These are phyloP conservation scores for Botrytis porri DNA, from an alignment of 2,329 filamentous ascomycete species.

Conservation along the genomic window DNA sequence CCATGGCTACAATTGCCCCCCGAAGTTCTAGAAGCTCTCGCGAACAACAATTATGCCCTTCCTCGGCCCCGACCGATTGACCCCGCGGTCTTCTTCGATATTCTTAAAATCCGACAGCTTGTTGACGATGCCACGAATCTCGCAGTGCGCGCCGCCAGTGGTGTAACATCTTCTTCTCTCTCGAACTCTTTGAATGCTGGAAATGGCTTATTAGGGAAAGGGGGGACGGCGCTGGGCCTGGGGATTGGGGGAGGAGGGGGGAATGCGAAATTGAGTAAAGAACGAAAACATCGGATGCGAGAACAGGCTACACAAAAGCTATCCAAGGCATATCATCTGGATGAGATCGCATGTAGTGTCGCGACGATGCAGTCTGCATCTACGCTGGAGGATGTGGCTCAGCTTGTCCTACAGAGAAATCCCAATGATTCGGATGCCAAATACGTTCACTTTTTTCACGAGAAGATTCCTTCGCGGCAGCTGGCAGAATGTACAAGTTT, in stretches of 20 bases:
- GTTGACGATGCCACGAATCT: slow-evolving; percentile 79
- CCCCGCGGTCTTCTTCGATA: slow-evolving; percentile 76
- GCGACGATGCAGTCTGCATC: slow-evolving; percentile 80
- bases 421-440: slow-evolving; percentile 69
- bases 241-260: slow-evolving; percentile 55
- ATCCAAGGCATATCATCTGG: slow-evolving; percentile 71
- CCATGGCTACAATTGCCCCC: slow-evolving; percentile 78
- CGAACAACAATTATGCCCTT: slow-evolving; percentile 75
- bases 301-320: slow-evolving; percentile 78
- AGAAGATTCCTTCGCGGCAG: slow-evolving; percentile 77
- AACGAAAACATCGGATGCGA: slow-evolving; percentile 74
- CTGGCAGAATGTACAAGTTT: slow-evolving; percentile 70
- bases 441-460: slow-evolving; percentile 91
- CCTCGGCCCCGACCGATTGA: slow-evolving; percentile 75
- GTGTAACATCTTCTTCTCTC: slow-evolving; percentile 63
- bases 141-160: slow-evolving; percentile 73
- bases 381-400: slow-evolving; percentile 72
- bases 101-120: slow-evolving; percentile 75
- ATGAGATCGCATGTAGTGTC: slow-evolving; percentile 80
- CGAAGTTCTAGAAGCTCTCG: slow-evolving; percentile 75
- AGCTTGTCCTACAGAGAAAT: slow-evolving; percentile 67
- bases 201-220: slow-evolving; percentile 48
- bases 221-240: slow-evolving; percentile 53
- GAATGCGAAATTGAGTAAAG: slow-evolving; percentile 66
- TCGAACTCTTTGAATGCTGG: slow-evolving; percentile 52